A percentile compares a stretch with the other conserved stretches of the same genome.
Conservation (phyloP, 164 flowering plant species). For the Piper betle region DNA sequence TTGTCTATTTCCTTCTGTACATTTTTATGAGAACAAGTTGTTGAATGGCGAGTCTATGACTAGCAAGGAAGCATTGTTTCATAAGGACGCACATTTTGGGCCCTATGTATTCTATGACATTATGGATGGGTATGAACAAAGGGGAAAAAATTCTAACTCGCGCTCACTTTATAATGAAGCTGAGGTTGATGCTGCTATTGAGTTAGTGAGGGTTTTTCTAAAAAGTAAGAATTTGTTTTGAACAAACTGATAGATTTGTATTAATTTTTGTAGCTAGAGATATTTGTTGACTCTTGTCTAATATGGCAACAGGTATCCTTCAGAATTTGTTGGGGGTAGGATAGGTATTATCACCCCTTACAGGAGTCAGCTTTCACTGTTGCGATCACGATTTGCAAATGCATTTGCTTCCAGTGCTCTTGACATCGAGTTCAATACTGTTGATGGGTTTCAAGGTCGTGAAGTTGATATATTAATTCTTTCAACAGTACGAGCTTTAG, state of each 20-base stretch:
- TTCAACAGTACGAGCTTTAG: constrained; percentile 82
- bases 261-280: neutral
- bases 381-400: constrained; percentile 65
- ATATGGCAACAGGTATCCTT: constrained; percentile 40
- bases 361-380: constrained; percentile 63
- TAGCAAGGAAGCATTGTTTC: constrained; percentile 57
- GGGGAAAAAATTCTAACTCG: constrained; percentile 46
- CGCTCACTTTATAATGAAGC: constrained; percentile 64
- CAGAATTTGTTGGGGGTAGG: constrained; percentile 63
- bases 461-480: constrained; percentile 87
- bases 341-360: constrained; percentile 92
- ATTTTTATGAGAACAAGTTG: constrained; percentile 78
- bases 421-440: constrained; percentile 87
- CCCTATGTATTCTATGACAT: constrained; percentile 87
- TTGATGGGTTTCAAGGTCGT: constrained; percentile 98
- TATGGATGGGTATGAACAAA: constrained; percentile 65
- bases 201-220: constrained; percentile 47
- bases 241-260: neutral
- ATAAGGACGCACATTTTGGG: constrained; percentile 50
- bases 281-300: neutral
- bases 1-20: constrained; percentile 73
- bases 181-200: constrained; percentile 87
- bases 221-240: constrained; percentile 30
- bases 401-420: constrained; percentile 63
- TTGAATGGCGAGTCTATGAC: constrained; percentile 54